Evolutionary conservation across 169 alveolate genomes (phyloP), one percentile per base, ranked within the genome.

Genomic region (Blepharisma undulans): DNA sequence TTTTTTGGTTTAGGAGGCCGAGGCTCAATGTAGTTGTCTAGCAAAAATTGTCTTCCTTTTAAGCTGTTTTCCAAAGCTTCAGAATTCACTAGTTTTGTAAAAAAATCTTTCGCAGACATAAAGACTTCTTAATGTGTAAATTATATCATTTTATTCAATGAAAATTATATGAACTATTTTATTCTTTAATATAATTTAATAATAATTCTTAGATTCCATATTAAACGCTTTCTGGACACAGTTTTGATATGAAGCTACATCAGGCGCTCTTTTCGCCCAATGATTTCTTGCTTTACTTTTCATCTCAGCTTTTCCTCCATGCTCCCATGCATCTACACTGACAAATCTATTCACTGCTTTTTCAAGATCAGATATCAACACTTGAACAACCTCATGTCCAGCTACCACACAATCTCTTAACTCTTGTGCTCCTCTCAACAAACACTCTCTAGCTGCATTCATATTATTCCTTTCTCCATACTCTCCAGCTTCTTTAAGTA

Each of bases 21-120:
- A 32, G 29, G 29, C 29, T 71, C 89, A 2, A 82, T 71, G n/a
- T 27, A 86, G 72, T n/a, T 86, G 36, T 86, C 91, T 27, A 86
- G 34, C 22, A 86, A 34, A 12, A 86, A 86, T 8, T 86, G 84
- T 72, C 84, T 86, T 16, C 77, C 77, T 22, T 22, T 36, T 19
- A 82, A 22, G 77, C 22, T 21, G 8, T 4, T 29, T 30, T 22
- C 22, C 7, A 82, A 60, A n/a, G 33, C 89, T 25, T 59, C 89
- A 48, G 89, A 82, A 19, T 60, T 48, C 3, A 48, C 66, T 2
- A 48, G 66, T 18, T 48, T 48, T 48, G 66, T 5, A 48, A 48
- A 48, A 48, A 48, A 48, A 48, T 48, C 66, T 48, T 48, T 48
- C 14, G 66, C 66, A 10, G 10, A 48, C 66, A 48, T 48, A 3